Percentiles rank a stretch among this genome's conserved stretches.
phyloP scores from a whole-genome alignment of 768 basidiomycete species.

The Dentipellis sp. region DNA sequence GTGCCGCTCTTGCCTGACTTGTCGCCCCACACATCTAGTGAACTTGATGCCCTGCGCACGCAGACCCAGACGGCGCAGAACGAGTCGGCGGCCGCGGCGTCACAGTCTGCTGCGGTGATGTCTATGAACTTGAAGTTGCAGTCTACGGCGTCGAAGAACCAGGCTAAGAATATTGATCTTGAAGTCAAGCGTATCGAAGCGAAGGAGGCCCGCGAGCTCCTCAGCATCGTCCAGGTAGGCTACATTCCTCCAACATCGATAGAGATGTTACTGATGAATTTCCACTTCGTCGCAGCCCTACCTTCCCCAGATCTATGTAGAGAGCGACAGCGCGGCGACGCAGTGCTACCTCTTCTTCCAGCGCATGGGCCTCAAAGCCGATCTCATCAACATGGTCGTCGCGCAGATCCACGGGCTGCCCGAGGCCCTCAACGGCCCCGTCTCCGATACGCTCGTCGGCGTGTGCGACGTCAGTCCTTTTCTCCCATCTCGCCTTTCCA shows the following conservation, averaged over 20 bases:
- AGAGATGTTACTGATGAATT: not conserved
- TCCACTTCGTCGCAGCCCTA: constrained; percentile 51
- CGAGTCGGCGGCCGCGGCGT: constrained; percentile 75
- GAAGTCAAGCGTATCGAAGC: constrained; percentile 84
- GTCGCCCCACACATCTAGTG: constrained; percentile 36
- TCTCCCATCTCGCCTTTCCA: not conserved
- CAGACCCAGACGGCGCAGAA: constrained; percentile 80
- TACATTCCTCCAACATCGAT: not conserved
- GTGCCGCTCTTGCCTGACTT: not conserved
- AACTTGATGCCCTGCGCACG: constrained; percentile 74
- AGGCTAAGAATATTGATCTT: constrained; percentile 81
- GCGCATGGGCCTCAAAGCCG: constrained; percentile 77
- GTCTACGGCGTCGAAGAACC: constrained; percentile 83
- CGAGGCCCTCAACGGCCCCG: constrained; percentile 71
- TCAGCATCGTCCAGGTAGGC: constrained; percentile 72
- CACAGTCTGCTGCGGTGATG: constrained; percentile 89
- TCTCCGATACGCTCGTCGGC: constrained; percentile 84
- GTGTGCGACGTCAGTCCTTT: constrained; percentile 73
- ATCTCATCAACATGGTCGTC: constrained; percentile 76
- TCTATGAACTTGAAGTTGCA: constrained; percentile 93
- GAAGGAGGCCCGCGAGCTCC: constrained; percentile 68
- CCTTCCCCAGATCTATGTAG: constrained; percentile 82
- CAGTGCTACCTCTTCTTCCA: constrained; percentile 90
- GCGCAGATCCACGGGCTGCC: constrained; percentile 80
- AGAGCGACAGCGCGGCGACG: constrained; percentile 83